Percentiles rank a stretch among this genome's conserved stretches.
phyloP scores from a whole-genome alignment of 2,329 filamentous ascomycete genomes.

The Epicoccum sorghinum region DNA sequence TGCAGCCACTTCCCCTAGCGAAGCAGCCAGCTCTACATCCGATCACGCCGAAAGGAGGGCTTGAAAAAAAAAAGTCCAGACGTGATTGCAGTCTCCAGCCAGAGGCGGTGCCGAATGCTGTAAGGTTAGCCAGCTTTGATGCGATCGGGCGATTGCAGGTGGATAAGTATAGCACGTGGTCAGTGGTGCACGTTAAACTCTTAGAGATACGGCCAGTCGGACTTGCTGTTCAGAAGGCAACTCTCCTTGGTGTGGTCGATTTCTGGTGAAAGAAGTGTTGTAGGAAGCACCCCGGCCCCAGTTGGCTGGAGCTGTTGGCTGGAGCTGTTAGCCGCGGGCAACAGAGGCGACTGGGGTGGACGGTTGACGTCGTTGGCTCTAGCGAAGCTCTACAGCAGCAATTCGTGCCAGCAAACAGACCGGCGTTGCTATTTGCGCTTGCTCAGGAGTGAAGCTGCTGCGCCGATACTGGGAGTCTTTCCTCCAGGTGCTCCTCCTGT shows the following conservation, averaged over 20 bases:
- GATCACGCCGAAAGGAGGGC: background rate
- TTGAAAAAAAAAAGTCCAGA: background rate
- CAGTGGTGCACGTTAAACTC: background rate
- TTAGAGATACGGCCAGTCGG: too few species aligned
- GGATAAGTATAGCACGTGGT: background rate
- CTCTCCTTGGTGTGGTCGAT: too few species aligned
- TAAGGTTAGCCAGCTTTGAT: background rate
- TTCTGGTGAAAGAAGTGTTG: too few species aligned
- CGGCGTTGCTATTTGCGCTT: background rate
- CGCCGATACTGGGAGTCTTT: background rate
- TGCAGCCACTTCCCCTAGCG: slow-evolving; percentile 5
- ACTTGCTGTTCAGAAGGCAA: too few species aligned
- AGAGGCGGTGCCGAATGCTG: slow-evolving; percentile 1
- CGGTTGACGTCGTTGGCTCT: slow-evolving; percentile 11
- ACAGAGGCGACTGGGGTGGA: slow-evolving; percentile 7
- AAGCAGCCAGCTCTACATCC: slow-evolving; percentile 1
- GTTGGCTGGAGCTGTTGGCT: slow-evolving; percentile 7
- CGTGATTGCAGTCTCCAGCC: background rate
- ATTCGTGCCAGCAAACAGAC: slow-evolving; percentile 8
- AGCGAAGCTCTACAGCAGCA: slow-evolving; percentile 6
- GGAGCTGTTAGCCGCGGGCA: slow-evolving; percentile 5
- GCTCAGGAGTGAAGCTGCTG: slow-evolving; percentile 5
- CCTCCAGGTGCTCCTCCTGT: slow-evolving; percentile 18
- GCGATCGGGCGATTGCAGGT: slow-evolving; percentile 1
- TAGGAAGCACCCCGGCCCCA: background rate